Base-by-base conservation (phyloP, 1,284 basidiomycete species). In the Stygiomarasmius scandens region DNA sequence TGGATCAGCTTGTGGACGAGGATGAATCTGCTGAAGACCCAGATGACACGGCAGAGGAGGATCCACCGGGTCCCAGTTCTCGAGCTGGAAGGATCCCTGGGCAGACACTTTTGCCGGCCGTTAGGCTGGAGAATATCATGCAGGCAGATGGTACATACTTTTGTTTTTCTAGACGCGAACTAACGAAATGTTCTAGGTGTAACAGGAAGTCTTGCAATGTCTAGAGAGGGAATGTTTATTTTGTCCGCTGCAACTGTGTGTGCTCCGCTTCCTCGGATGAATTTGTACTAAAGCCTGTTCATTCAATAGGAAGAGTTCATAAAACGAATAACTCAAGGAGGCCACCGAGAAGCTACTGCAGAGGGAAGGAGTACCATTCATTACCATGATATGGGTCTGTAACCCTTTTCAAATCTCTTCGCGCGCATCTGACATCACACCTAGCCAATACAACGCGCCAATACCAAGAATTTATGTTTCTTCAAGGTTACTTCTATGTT, bases 241-340 rank as follows among this genome's bases (percentile, higher is more conserved):
- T 69, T 92, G 25, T 87, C 88, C 10, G 69, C 88, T 59, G 89
- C 90, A 53, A 86, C 89, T 38, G 89, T 90, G 68, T 52, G 83
- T 73, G 41, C 22, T 36, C 22, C n/a, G 45, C 20, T 25, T 55
- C 56, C 51, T 36, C 51, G 14, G 5, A 22, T 22, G 36, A 47
- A 48, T 38, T 43, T 29, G 25, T 45, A 57, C 50, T 36, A 22
- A 48, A 48, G 10, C 50, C 52, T 51, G 45, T 48, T 52, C 53
- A 41, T 49, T 58, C 47, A 59, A 20, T 66, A 92, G 90, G 90
- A 92, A 70, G 88, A 90, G 66, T 92, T 92, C 67, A 82, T 92
- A 52, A 89, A 87, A 70, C 78, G 82, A 44, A 74, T 91, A 61
- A 76, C 80, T 5, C 78, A 80, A 66, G 83, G 84, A 23, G 85